Percentiles rank a stretch among this genome's conserved stretches.
phyloP scores from a whole-genome alignment of 2,329 filamentous ascomycete species.

The Penicillium sp. region DNA sequence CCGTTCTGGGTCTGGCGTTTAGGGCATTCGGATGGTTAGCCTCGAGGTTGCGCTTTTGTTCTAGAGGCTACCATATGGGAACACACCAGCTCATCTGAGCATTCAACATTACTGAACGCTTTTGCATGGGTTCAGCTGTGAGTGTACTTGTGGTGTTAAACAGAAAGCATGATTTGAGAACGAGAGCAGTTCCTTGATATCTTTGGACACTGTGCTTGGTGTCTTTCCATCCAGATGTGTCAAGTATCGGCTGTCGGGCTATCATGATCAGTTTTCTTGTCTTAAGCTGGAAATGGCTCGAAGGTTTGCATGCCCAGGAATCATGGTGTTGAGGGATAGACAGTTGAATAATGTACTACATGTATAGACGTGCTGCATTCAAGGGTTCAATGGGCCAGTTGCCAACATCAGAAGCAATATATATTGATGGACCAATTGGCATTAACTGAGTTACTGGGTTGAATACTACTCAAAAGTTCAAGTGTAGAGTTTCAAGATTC shows the following conservation, averaged over 20 bases:
- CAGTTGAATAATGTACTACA: neutral
- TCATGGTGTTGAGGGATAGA: neutral
- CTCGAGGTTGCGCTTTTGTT: neutral
- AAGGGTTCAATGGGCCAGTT: neutral
- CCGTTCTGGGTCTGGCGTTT: slow-evolving; percentile 15
- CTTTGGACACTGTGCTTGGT: neutral
- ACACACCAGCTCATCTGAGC: neutral
- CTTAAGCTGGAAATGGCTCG: neutral
- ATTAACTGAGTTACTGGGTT: no score
- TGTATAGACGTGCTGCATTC: neutral
- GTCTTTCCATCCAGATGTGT: neutral
- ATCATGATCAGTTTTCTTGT: neutral
- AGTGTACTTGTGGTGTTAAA: neutral
- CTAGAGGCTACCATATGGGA: neutral
- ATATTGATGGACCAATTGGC: neutral
- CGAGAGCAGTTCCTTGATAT: neutral
- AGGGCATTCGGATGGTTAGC: slow-evolving; percentile 2
- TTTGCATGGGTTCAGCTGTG: neutral
- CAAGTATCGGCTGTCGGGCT: neutral
- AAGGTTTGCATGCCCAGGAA: neutral
- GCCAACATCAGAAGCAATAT: neutral
- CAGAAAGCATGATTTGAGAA: neutral
- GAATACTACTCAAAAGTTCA: neutral
- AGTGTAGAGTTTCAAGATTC: neutral
- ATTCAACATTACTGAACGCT: neutral